Evolutionary conservation across 495 filamentous ascomycete genomes (phyloP).

Genomic region (Cetradonia linearis): DNA sequence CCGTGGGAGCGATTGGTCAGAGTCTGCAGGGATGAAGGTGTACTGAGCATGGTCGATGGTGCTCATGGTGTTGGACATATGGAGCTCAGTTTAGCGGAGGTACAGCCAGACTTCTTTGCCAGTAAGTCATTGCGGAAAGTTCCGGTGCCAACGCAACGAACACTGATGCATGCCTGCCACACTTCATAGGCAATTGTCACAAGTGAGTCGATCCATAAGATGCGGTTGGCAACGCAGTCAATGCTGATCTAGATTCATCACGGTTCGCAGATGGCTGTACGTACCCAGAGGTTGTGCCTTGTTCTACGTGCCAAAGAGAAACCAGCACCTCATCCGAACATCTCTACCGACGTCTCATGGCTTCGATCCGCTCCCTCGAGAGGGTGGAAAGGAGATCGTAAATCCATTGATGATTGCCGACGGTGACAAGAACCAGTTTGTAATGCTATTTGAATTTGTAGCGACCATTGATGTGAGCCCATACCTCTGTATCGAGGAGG

Average conservation of each 20-base stretch:
- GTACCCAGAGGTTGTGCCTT: slow-evolving; percentile 72
- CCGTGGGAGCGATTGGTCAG: slow-evolving; percentile 60
- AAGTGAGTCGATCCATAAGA: slow-evolving; percentile 43
- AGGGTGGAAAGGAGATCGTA: slow-evolving; percentile 30
- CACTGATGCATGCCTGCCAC: not conserved
- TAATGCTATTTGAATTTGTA: slow-evolving; percentile 64
- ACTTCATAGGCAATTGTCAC: slow-evolving; percentile 50
- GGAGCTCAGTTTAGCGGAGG: slow-evolving; percentile 47
- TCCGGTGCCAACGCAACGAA: not conserved
- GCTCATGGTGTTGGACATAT: slow-evolving; percentile 78
- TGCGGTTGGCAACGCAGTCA: not conserved
- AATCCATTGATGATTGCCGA: slow-evolving; percentile 38
- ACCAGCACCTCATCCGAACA: slow-evolving; percentile 64
- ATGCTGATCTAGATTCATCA: not conserved
- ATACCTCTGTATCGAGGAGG: slow-evolving; percentile 60
- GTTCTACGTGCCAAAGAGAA: slow-evolving; percentile 62
- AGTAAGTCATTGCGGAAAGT: slow-evolving; percentile 22
- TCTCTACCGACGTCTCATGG: slow-evolving; percentile 62
- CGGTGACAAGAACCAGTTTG: slow-evolving; percentile 44
- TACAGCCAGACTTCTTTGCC: slow-evolving; percentile 77
- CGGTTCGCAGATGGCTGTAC: slow-evolving; percentile 57
- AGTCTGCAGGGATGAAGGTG: slow-evolving; percentile 51
- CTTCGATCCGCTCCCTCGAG: slow-evolving; percentile 35
- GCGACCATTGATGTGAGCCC: slow-evolving; percentile 64
- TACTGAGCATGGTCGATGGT: slow-evolving; percentile 62